phyloP scores from a whole-genome alignment of 441 rosid species.

The Pelargonium australe region DNA sequence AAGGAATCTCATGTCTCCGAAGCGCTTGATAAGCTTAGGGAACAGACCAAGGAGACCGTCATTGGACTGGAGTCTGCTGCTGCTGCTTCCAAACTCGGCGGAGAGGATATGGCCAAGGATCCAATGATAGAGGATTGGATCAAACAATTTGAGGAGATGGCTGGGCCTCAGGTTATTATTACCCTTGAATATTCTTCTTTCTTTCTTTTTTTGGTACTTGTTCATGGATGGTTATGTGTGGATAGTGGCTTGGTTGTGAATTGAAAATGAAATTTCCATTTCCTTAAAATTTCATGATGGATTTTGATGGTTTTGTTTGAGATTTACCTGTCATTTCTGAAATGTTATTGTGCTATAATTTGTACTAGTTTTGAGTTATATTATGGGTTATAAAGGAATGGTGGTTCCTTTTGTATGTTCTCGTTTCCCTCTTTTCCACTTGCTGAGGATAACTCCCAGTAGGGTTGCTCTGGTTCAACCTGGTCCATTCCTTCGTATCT shows the following conservation, averaged over 20 bases:
- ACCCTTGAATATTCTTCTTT: neutral
- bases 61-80: constrained; percentile 61
- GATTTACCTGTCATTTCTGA: neutral
- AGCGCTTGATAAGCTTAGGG: constrained; percentile 80
- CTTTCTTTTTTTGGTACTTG: neutral
- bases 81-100: constrained; percentile 33
- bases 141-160: constrained; percentile 85
- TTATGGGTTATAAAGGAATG: neutral
- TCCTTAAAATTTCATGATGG: neutral
- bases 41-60: constrained; percentile 81
- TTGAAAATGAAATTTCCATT: neutral
- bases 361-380: neutral
- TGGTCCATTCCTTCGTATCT: neutral
- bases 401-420: neutral
- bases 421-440: neutral
- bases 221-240: neutral
- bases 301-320: neutral
- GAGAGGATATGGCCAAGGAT: constrained; percentile 46
- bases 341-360: neutral
- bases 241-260: neutral
- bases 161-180: constrained; percentile 60
- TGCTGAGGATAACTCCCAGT: neutral
- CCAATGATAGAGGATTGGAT: constrained; percentile 85
- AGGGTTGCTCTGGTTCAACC: neutral
- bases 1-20: constrained; percentile 68